Base-by-base conservation (phyloP, 805 yeast genomes). In the Wickerhamomyces canadensis region DNA sequence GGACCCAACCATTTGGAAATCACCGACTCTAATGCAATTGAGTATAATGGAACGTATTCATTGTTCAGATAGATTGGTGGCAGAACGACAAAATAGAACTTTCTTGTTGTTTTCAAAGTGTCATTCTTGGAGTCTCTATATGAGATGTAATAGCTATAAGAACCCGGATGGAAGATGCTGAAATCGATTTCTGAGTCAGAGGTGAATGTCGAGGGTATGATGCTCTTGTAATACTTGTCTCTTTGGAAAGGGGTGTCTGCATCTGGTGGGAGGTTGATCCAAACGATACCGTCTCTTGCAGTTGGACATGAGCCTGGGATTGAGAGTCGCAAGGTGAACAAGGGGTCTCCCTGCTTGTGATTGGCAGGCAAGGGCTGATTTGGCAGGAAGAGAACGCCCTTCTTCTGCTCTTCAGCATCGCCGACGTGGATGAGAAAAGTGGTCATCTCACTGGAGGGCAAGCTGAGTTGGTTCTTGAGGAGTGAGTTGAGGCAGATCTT, bases 1-100 rank as follows among this genome's bases (percentile, higher is more conserved):
- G 76, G 71, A 2, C 97, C 96, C 63, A 89, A 75, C 91, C 96
- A 87, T 63, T 91, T 91, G 27, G 96, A 85, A 4, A 91, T 76
- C 28, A 93, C 79, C 1, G 95, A 76, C 59, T 89, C 93, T 55
- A 91, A 66, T 33, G 85, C 81, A 43, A 91, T 72, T 8, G 89
- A 72, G 53, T 89, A 85, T 53, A 89, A 71, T 2, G 91, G 81
- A 22, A 89, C 49, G 47, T 70, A 77, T 14, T 67, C 55, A 30
- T 65, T 76, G 33, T 72, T 68, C 38, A 85, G 64, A 30, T 65
- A 63, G 40, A 91, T 68, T 12, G 79, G 76, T 4, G 96, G 94
- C 1, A 89, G 87, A 11, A 83, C 95, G 22, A 78, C 80, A 58
- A 91, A 85, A 58, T 80, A 79, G 60, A 68, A 80, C 47, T 73